phyloP scores from a whole-genome alignment of 371 early-diverging fungal species.

The Saksenaea oblongispora region DNA sequence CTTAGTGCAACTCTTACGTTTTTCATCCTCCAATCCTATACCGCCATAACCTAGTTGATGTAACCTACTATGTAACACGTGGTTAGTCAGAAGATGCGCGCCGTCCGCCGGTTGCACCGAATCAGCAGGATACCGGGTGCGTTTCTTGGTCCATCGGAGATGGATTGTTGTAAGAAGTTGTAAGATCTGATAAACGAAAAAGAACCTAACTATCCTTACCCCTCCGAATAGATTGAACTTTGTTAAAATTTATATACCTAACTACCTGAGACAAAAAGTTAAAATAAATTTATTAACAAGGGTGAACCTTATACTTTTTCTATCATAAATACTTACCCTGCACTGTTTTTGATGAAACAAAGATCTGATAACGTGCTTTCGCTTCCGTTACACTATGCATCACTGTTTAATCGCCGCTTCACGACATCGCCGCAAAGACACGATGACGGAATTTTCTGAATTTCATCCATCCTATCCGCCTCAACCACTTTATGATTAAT shows the following conservation, averaged over 20 bases:
- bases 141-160: neutral
- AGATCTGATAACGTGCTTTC: constrained; percentile 2
- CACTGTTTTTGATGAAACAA: neutral
- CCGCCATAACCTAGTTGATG: neutral
- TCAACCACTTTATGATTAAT: no score
- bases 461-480: neutral
- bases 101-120: constrained; percentile 6
- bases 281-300: neutral
- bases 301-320: neutral
- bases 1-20: neutral
- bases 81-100: neutral
- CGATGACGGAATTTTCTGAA: no score
- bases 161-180: neutral
- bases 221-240: neutral
- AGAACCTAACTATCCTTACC: neutral
- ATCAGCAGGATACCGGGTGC: constrained; percentile 7
- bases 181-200: constrained; percentile 5
- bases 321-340: neutral
- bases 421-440: neutral
- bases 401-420: neutral
- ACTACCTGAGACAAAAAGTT: neutral
- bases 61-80: neutral
- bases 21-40: neutral
- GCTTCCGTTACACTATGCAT: constrained; percentile 2
- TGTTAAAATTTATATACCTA: neutral